phyloP scores from a whole-genome alignment of 768 basidiomycete species.

The Asterophora parasitica region DNA sequence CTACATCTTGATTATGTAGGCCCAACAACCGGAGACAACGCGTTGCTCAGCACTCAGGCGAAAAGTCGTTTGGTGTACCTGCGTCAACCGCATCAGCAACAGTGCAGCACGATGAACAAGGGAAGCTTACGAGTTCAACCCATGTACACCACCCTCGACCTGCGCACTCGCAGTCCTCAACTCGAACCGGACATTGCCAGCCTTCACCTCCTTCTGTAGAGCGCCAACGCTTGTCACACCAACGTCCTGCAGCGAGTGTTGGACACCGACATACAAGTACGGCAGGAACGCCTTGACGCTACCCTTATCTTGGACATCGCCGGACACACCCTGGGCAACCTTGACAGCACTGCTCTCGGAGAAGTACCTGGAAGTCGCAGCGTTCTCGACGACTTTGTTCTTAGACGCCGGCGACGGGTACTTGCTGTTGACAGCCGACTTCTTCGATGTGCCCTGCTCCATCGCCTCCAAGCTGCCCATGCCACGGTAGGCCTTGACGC shows the following conservation, averaged over 20 bases:
- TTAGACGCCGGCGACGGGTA: conserved; percentile 37
- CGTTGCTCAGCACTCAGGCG: conserved; percentile 13
- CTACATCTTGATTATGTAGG: not conserved
- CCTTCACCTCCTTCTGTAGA: conserved; percentile 60
- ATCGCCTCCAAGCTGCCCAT: conserved; percentile 97
- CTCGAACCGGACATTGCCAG: conserved; percentile 81
- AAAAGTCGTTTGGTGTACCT: conserved; percentile 39
- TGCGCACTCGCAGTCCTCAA: conserved; percentile 92
- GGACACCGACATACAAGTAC: conserved; percentile 74
- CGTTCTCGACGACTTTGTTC: conserved; percentile 67
- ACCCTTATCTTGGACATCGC: conserved; percentile 97
- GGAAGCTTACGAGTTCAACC: conserved; percentile 80
- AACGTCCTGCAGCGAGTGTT: conserved; percentile 94
- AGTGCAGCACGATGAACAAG: conserved; percentile 1
- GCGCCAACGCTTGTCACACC: conserved; percentile 67
- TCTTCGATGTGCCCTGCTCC: conserved; percentile 63
- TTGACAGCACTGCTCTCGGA: conserved; percentile 90
- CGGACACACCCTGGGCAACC: conserved; percentile 95
- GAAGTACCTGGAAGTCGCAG: conserved; percentile 94
- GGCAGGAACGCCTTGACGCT: conserved; percentile 91
- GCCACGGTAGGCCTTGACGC: conserved; percentile 97
- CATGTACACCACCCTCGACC: conserved; percentile 94
- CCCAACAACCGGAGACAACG: not conserved
- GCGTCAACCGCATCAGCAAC: not conserved
- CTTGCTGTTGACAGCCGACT: conserved; percentile 33